Base-by-base conservation (phyloP, 2,329 filamentous ascomycete species). In the Paracorniculantispora psalliotae region DNA sequence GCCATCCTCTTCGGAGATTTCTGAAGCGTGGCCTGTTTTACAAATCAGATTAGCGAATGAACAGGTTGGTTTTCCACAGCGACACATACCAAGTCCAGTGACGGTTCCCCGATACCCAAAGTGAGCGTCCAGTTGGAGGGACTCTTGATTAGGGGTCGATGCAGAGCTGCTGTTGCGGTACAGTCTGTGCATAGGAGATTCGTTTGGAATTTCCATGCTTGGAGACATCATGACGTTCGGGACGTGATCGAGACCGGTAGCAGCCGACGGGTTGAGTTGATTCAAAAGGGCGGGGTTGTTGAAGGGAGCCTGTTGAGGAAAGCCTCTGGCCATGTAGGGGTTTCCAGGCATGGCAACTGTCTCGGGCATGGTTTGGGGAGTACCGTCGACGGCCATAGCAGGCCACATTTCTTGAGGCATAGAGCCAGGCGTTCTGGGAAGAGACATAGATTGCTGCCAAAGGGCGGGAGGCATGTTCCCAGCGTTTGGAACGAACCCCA, bases 351-450 rank as follows among this genome's bases (percentile, higher is more conserved):
- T 56, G 25, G 43, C 2, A 1, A 53, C 39, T 37, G 35, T 23
- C 10, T 60, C 58, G 12, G 51, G 19, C 17, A 50, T 56, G 7
- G 33, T 13, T 10, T 55, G 44, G 15, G 17, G 5, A 28, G 51
- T n/a, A 10, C 52, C 47, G 17, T 57, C 48, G 8, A 52, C 46
- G 28, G 47, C 33, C 54, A 61, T 61, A 39, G 25, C 26, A 17
- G 53, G 49, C 59, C 59, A 61, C 47, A 61, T 58, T 10, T 61
- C 59, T 6, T 57, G 53, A 8, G 47, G 41, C n/a, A 57, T 33
- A 35, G 52, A 50, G 51, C 58, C 51, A 7, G 47, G 59, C 1
- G 47, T 57, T 57, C 53, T 48, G n/a, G 53, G 48, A 15, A 57
- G 44, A 19, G 52, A 33, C 37, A 30, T 46, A 43, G 33, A 50